A percentile compares a stretch with the other conserved stretches of the same genome.
These are phyloP conservation scores for Vitis riparia DNA, from an alignment of 164 flowering plant genomes.

Conservation along the genomic window DNA sequence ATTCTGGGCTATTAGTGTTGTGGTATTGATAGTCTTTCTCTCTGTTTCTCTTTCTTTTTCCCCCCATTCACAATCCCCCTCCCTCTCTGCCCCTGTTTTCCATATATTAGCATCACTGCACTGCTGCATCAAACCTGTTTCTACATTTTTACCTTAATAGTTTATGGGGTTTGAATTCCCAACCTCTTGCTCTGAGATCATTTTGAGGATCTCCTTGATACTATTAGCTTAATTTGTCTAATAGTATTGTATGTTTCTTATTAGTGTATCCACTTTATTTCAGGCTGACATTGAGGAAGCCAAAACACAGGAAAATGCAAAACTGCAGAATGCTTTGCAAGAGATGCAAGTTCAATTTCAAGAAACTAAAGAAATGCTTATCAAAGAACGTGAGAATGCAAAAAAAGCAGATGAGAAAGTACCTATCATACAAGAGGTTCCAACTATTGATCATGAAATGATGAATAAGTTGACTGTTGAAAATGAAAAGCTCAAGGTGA, in stretches of 20 bases:
- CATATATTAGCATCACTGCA: background rate
- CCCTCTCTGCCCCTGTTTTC: background rate
- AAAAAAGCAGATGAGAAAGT: conserved; percentile 41
- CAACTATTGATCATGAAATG: conserved; percentile 63
- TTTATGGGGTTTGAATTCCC: too few relatives aligned
- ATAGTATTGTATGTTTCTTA: background rate
- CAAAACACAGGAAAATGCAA: conserved; percentile 37
- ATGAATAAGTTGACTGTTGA: conserved; percentile 35
- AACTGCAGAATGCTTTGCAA: conserved; percentile 40
- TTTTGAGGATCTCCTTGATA: too few relatives aligned
- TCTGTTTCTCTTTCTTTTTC: background rate
- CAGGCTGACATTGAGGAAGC: conserved; percentile 54
- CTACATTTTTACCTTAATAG: too few relatives aligned
- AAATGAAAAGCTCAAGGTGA: conserved; percentile 43
- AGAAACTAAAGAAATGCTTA: conserved; percentile 47
- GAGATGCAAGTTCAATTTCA: conserved; percentile 57
- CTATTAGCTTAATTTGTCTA: too few relatives aligned
- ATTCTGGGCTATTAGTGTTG: background rate
- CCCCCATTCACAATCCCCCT: background rate
- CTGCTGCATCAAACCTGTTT: too few relatives aligned
- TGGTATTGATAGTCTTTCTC: background rate
- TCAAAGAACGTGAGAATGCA: conserved; percentile 54
- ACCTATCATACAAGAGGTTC: conserved; percentile 58
- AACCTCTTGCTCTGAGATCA: too few relatives aligned
- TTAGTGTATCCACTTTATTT: conserved; percentile 5